phyloP scores from a whole-genome alignment of 2,329 filamentous ascomycete species.

The Huntiella decipiens region DNA sequence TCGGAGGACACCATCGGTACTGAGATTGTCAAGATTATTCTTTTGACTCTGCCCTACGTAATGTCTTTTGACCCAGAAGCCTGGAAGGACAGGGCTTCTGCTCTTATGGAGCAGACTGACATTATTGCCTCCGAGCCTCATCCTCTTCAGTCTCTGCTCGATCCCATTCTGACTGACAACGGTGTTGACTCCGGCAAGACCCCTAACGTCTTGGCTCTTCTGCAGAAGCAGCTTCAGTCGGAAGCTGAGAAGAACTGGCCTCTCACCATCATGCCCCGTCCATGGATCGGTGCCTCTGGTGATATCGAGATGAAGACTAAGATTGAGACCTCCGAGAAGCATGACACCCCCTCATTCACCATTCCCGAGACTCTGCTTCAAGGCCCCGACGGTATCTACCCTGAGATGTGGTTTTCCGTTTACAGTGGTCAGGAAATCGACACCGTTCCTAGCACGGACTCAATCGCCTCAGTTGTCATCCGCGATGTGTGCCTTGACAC shows the following conservation, averaged over 20 bases:
- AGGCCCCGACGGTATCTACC: constrained; percentile 62
- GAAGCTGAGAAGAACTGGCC: constrained; percentile 62
- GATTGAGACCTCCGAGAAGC: constrained; percentile 44
- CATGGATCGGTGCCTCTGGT: constrained; percentile 44
- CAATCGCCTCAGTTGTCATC: constrained; percentile 65
- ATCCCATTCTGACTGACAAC: constrained; percentile 48
- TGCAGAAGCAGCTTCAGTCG: constrained; percentile 69
- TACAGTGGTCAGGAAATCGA: constrained; percentile 74
- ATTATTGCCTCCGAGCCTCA: constrained; percentile 84
- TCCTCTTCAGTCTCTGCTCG: constrained; percentile 64
- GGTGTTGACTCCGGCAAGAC: constrained; percentile 44
- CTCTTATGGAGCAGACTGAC: constrained; percentile 81
- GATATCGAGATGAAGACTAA: constrained; percentile 41
- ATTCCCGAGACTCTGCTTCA: constrained; percentile 59
- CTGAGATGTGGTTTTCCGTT: constrained; percentile 85
- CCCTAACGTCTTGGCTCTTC: constrained; percentile 53
- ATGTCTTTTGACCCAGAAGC: constrained; percentile 54
- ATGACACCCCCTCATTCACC: constrained; percentile 55
- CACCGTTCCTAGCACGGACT: constrained; percentile 61
- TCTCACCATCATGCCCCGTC: constrained; percentile 47
- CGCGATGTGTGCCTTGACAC: constrained; percentile 78
- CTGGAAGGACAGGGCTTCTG: constrained; percentile 53
- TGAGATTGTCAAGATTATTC: constrained; percentile 90
- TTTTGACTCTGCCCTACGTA: constrained; percentile 82
- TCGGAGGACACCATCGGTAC: constrained; percentile 69